Evolutionary conservation across 768 basidiomycete genomes (phyloP), one percentile per base, ranked within the genome.

Genomic region (Boletellus sp.): DNA sequence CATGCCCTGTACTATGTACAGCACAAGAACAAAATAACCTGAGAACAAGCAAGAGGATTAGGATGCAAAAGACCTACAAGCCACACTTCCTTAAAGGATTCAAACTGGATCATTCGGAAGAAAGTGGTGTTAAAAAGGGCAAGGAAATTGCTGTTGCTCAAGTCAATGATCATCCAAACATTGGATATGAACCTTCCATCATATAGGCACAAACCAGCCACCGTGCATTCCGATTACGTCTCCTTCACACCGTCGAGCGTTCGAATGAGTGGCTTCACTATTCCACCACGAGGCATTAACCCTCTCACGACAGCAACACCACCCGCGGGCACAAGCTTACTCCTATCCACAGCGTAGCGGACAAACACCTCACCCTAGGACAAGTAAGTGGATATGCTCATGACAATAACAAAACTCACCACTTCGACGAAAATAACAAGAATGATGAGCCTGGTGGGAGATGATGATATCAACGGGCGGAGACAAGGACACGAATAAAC

Each of bases 381-480:
- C 13, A 31, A 34, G 38, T 8, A 10, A 8, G 32, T 34, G 10
- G 45, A 13, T 4, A 6, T 6, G 9, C 2, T n/a, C 19, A n/a
- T 13, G 12, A 24, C 20, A 15, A 20, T 8, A 0, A 7, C 4
- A 20, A 3, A 10, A 75, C 81, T 28, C 59, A 87, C 90, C 52
- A 87, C 66, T 70, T 93, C 93, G 10, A 95, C 92, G n/a, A 95
- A 66, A 64, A 87, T 87, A 19, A 92, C 92, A 2, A 85, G 84
- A 19, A 92, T 84, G 59, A 96, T 96, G 23, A 96, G 74, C 89
- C 90, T 93, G 50, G 62, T 26, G 42, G 63, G 49, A 60, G 43
- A 20, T 53, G 56, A 52, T 33, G 53, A 53, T 42, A 56, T 66
- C 53, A 57, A 63, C 20, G 11, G 62, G 61, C 23, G 35, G 61